Evolutionary conservation across 768 basidiomycete genomes (phyloP).

Genomic region (Boletus fagicola): DNA sequence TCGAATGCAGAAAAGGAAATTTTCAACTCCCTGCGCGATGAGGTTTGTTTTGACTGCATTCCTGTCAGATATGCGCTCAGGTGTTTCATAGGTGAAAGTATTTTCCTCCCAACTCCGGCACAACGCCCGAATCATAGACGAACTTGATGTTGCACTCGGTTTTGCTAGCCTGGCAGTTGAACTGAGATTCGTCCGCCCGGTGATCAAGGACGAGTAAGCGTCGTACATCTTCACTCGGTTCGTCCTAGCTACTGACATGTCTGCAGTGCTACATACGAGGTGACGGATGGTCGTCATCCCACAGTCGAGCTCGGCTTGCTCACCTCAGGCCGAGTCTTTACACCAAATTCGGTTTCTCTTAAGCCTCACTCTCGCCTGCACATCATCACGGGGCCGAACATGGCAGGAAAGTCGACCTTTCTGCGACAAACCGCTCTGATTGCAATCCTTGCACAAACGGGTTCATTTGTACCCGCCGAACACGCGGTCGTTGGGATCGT

Average conservation of each 20-base stretch:
- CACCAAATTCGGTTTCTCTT: constrained; percentile 76
- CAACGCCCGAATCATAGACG: constrained; percentile 79
- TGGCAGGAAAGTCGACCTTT: constrained; percentile 93
- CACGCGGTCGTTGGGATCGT: constrained; percentile 78
- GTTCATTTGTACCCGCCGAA: constrained; percentile 92
- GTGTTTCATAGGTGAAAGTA: constrained; percentile 53
- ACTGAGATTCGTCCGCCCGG: constrained; percentile 71
- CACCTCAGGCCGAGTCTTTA: constrained; percentile 71
- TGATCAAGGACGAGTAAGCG: constrained; percentile 65
- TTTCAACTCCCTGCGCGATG: constrained; percentile 64
- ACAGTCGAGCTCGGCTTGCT: constrained; percentile 89
- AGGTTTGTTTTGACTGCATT: constrained; percentile 41
- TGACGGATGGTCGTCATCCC: constrained; percentile 85
- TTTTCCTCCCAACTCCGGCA: constrained; percentile 56
- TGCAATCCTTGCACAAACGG: constrained; percentile 85
- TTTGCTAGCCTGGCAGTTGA: constrained; percentile 82
- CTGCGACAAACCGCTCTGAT: constrained; percentile 91
- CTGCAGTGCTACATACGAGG: constrained; percentile 54
- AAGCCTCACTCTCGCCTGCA: constrained; percentile 64
- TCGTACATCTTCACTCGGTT: neutral
- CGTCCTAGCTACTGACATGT: neutral
- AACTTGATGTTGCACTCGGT: constrained; percentile 79
- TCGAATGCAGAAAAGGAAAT: constrained; percentile 64
- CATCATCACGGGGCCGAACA: constrained; percentile 91
- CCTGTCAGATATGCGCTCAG: constrained; percentile 2